A percentile compares a stretch with the other conserved stretches of the same genome.
These are phyloP conservation scores for Panaeolus papilionaceus DNA, from an alignment of 768 basidiomycete genomes.

Conservation along the genomic window DNA sequence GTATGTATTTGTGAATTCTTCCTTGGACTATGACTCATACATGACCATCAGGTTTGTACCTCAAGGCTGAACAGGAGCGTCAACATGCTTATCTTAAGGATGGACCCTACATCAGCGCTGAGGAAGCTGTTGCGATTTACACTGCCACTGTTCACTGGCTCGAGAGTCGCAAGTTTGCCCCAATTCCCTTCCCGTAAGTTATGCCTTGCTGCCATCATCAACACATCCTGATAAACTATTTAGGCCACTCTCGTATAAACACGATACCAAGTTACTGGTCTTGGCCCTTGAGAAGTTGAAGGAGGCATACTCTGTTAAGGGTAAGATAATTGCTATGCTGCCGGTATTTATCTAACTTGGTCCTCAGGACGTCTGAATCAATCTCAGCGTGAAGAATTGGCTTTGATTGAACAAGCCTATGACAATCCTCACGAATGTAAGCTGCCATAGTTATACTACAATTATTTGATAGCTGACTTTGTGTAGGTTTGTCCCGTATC, in stretches of 20 bases:
- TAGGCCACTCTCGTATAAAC: conserved; percentile 96
- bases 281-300: conserved; percentile 97
- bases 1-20: conserved; percentile 46
- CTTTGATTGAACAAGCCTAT: conserved; percentile 98
- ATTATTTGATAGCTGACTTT: conserved; percentile 13
- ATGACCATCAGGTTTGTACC: conserved; percentile 68
- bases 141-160: conserved; percentile 99
- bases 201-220: conserved; percentile 4
- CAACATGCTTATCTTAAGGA: conserved; percentile 99
- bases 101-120: conserved; percentile 98
- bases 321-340: conserved; percentile 28
- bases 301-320: conserved; percentile 98
- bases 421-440: conserved; percentile 98
- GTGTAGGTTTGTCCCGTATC: conserved; percentile 86
- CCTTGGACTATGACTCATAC: conserved; percentile 19
- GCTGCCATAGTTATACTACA: conserved; percentile 23
- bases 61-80: conserved; percentile 98
- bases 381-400: conserved; percentile 97
- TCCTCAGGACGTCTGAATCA: conserved; percentile 83
- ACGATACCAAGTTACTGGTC: conserved; percentile 97
- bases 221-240: conserved; percentile 11
- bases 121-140: conserved; percentile 98
- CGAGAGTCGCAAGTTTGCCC: conserved; percentile 96
- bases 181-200: conserved; percentile 94
- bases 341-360: not conserved